These are phyloP conservation scores for Picea abies DNA, from an alignment of 83 land plant genomes.

Conservation along the genomic window DNA sequence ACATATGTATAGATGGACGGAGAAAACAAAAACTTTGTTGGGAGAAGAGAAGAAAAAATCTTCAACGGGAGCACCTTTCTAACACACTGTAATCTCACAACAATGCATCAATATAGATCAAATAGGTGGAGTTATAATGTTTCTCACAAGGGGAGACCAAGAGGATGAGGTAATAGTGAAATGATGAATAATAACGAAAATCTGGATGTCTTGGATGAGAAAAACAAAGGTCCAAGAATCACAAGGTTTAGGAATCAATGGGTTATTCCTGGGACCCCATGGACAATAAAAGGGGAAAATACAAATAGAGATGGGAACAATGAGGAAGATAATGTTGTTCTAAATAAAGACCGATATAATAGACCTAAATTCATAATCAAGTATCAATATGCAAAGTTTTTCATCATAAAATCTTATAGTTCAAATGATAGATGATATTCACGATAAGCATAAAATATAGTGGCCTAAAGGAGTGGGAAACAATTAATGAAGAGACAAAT, in stretches of 20 bases:
- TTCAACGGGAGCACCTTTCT: too few species aligned
- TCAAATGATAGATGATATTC: too few species aligned
- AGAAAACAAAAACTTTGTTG: too few species aligned
- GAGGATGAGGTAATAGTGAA: constrained; percentile 28
- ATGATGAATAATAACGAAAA: constrained; percentile 36
- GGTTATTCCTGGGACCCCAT: constrained; percentile 11
- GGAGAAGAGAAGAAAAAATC: too few species aligned
- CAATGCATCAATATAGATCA: too few species aligned
- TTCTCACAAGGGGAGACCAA: too few species aligned
- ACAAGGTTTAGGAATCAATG: constrained; percentile 32
- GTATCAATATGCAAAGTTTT: constrained; percentile 33
- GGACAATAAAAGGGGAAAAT: constrained; percentile 37
- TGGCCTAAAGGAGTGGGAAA: background rate
- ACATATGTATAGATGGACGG: too few species aligned
- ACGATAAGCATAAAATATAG: background rate
- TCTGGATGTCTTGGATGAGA: constrained; percentile 54
- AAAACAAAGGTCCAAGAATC: constrained; percentile 63
- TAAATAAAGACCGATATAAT: constrained; percentile 49
- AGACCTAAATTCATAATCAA: constrained; percentile 38
- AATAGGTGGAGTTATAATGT: too few species aligned
- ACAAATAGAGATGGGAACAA: constrained; percentile 21
- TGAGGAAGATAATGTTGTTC: constrained; percentile 16
- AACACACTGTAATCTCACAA: too few species aligned
- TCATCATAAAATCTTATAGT: constrained; percentile 41
- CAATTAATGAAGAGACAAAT: too few species aligned